Conservation (phyloP, 1,284 basidiomycete species). For the Coniophora puteana region DNA sequence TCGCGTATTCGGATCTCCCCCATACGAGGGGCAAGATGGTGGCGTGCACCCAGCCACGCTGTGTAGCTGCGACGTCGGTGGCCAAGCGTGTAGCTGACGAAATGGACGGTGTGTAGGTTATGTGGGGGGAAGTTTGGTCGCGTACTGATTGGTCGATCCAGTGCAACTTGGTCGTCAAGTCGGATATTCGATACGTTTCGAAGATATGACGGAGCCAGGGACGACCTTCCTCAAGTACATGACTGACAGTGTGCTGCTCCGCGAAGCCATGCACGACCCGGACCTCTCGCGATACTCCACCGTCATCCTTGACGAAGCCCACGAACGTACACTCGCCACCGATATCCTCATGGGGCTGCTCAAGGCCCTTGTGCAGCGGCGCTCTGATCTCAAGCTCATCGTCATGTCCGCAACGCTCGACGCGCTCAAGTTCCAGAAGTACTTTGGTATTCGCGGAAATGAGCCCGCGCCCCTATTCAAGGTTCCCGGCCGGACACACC, state of each 20-base stretch:
- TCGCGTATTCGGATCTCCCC: slow-evolving; percentile 90
- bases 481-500: slow-evolving; percentile 95
- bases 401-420: slow-evolving; percentile 99
- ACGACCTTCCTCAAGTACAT: slow-evolving; percentile 97
- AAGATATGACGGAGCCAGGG: slow-evolving; percentile 92
- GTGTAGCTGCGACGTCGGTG: slow-evolving; percentile 97
- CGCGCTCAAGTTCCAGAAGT: slow-evolving; percentile 95
- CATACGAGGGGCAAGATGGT: slow-evolving; percentile 88
- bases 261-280: slow-evolving; percentile 97
- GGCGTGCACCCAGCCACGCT: slow-evolving; percentile 95
- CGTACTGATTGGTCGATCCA: slow-evolving; percentile 23
- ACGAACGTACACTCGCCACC: slow-evolving; percentile 97
- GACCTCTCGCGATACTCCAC: slow-evolving; percentile 89
- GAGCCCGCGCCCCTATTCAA: slow-evolving; percentile 84
- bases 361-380: slow-evolving; percentile 73
- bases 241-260: slow-evolving; percentile 98
- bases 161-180: slow-evolving; percentile 92
- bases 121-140: slow-evolving; percentile 6
- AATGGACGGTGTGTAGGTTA: slow-evolving; percentile 77
- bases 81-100: slow-evolving; percentile 98
- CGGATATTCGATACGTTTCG: slow-evolving; percentile 98
- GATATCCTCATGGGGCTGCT: slow-evolving; percentile 97
- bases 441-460: slow-evolving; percentile 71
- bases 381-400: slow-evolving; percentile 93
- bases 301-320: slow-evolving; percentile 98